Percentiles rank a stretch among this genome's conserved stretches.
These are phyloP conservation scores for Chenopodium suecicum DNA, from an alignment of 148 eudicot species.

Conservation along the genomic window DNA sequence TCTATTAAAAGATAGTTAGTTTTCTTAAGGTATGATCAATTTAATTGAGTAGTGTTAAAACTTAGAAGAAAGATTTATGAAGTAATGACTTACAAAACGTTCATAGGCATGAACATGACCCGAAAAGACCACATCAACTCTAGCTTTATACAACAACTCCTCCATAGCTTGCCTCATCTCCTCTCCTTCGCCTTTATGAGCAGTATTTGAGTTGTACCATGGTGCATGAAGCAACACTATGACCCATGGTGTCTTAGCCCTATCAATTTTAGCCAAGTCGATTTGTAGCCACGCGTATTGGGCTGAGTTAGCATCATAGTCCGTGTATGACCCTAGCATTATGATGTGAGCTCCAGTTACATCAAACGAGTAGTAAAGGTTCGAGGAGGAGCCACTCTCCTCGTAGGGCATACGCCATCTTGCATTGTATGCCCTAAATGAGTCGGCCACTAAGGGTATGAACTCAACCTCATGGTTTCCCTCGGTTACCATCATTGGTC, in stretches of 20 bases:
- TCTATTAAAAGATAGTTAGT: too few species aligned
- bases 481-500: conserved; percentile 82
- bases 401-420: conserved; percentile 72
- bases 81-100: conserved; percentile 55
- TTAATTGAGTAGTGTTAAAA: background rate
- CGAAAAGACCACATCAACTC: conserved; percentile 54
- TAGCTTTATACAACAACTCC: conserved; percentile 43
- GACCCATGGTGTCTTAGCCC: conserved; percentile 57
- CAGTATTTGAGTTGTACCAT: conserved; percentile 59
- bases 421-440: conserved; percentile 66
- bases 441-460: conserved; percentile 40
- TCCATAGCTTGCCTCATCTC: conserved; percentile 68
- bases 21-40: too few species aligned
- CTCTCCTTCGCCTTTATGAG: conserved; percentile 70
- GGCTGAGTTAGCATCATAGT: conserved; percentile 45
- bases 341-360: conserved; percentile 56
- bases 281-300: conserved; percentile 57
- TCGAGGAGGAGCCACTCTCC: conserved; percentile 60
- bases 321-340: conserved; percentile 75
- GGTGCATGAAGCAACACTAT: conserved; percentile 57
- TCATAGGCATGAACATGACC: conserved; percentile 84
- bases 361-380: conserved; percentile 72
- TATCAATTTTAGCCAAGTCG: conserved; percentile 47
- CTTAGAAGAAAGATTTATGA: background rate
- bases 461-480: conserved; percentile 77